Conservation (phyloP, 2,329 filamentous ascomycete genomes). For the Rutstroemia sp. region DNA sequence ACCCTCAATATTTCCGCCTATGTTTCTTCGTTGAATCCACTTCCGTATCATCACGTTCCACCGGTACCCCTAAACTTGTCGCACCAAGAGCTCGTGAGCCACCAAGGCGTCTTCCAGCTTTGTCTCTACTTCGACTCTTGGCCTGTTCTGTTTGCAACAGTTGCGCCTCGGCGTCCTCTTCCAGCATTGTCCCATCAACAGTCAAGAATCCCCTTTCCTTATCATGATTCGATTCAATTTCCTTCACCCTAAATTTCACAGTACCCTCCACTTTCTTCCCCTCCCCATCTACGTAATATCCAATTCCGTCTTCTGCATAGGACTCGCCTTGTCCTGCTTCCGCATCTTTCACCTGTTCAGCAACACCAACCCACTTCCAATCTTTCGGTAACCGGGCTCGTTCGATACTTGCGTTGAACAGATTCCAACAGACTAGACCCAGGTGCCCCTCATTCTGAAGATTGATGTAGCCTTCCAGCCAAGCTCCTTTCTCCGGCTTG, state of each 20-base stretch:
- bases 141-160: constrained; percentile 48
- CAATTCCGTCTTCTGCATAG: constrained; percentile 50
- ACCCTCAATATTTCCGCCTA: constrained; percentile 3
- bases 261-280: constrained; percentile 64
- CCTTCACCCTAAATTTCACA: constrained; percentile 71
- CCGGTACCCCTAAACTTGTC: constrained; percentile 25
- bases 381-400: constrained; percentile 63
- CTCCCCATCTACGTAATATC: constrained; percentile 67
- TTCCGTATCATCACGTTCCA: constrained; percentile 18
- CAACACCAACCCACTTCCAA: constrained; percentile 70
- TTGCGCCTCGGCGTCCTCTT: constrained; percentile 55
- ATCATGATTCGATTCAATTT: constrained; percentile 74
- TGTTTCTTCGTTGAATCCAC: constrained; percentile 5
- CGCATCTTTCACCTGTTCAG: constrained; percentile 29
- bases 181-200: constrained; percentile 81
- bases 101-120: constrained; percentile 34
- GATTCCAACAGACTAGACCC: constrained; percentile 80
- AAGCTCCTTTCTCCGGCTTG: constrained; percentile 63
- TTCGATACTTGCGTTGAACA: constrained; percentile 87
- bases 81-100: constrained; percentile 26
- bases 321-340: constrained; percentile 31
- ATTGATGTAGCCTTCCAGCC: constrained; percentile 75
- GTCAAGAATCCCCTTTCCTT: constrained; percentile 73
- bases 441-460: constrained; percentile 85
- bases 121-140: constrained; percentile 31